Evolutionary conservation across 2,329 filamentous ascomycete genomes (phyloP).

Genomic region (Diaporthe batatas): DNA sequence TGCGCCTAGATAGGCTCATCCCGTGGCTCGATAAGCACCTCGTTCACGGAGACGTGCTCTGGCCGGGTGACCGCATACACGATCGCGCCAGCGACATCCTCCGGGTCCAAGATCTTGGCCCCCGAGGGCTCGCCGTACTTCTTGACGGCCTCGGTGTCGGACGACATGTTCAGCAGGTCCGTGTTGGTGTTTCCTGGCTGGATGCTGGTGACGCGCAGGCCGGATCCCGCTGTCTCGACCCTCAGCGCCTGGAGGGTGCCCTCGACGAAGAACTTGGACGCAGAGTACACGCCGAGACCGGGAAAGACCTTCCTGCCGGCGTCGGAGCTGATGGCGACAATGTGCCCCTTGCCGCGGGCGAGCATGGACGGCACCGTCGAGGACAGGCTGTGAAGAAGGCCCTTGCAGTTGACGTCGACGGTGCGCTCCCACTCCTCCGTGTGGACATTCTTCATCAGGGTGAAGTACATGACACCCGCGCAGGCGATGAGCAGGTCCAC

Average conservation of each 20-base stretch:
- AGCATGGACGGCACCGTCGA: conserved; percentile 80
- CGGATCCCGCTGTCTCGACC: conserved; percentile 80
- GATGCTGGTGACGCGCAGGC: conserved; percentile 79
- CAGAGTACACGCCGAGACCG: conserved; percentile 84
- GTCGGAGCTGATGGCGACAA: conserved; percentile 86
- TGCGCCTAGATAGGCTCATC: conserved; percentile 76
- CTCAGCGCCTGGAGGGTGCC: conserved; percentile 81
- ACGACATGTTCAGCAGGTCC: conserved; percentile 80
- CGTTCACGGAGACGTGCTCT: conserved; percentile 82
- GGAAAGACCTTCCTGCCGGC: conserved; percentile 87
- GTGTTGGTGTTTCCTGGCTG: conserved; percentile 85
- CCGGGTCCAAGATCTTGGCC: conserved; percentile 79
- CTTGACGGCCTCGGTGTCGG: conserved; percentile 81
- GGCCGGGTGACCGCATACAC: conserved; percentile 82
- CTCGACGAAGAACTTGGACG: conserved; percentile 88
- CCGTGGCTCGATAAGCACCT: conserved; percentile 82
- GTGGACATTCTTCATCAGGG: conserved; percentile 84
- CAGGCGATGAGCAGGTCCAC: conserved; percentile 85
- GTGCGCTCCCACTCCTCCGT: conserved; percentile 84
- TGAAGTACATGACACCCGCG: conserved; percentile 90
- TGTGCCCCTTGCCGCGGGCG: conserved; percentile 75
- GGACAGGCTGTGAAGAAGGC: conserved; percentile 79
- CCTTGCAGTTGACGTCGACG: conserved; percentile 90
- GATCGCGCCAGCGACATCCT: conserved; percentile 80
- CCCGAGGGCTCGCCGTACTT: conserved; percentile 83